These are phyloP conservation scores for Ceratobasidium papillatum DNA, from an alignment of 1,284 basidiomycete species.

Conservation along the genomic window DNA sequence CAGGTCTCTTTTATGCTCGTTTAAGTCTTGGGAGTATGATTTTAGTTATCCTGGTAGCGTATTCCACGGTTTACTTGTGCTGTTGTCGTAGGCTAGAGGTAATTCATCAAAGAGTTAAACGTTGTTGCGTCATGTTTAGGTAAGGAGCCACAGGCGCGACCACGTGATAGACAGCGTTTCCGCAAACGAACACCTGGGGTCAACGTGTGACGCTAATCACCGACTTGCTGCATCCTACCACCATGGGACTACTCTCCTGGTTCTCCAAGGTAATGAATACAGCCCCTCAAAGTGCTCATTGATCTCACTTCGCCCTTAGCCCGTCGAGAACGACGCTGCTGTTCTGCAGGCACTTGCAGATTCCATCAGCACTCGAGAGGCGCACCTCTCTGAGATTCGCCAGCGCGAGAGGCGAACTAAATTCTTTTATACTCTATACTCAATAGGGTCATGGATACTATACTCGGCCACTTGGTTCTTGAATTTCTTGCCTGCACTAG, in stretches of 20 bases:
- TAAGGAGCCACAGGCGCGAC: neutral
- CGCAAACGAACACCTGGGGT: constrained; percentile 31
- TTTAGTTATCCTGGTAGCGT: no score
- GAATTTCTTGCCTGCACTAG: constrained; percentile 62
- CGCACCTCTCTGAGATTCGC: constrained; percentile 86
- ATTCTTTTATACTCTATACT: constrained; percentile 83
- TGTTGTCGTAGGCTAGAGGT: no score
- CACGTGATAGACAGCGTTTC: constrained; percentile 36
- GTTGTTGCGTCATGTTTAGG: neutral
- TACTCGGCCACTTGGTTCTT: constrained; percentile 88
- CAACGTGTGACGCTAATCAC: constrained; percentile 35
- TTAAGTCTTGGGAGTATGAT: no score
- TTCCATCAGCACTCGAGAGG: constrained; percentile 79
- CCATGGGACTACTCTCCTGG: constrained; percentile 37
- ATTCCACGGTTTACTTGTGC: no score
- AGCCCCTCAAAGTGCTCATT: no score
- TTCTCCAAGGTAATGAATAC: constrained; percentile 33
- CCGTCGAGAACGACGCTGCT: constrained; percentile 72
- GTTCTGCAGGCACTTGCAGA: constrained; percentile 68
- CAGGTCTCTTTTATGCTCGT: no score
- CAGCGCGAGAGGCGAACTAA: constrained; percentile 84
- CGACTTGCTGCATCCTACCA: constrained; percentile 21
- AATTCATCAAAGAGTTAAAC: neutral
- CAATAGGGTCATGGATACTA: constrained; percentile 78
- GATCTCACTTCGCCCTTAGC: neutral